Evolutionary conservation across 768 basidiomycete genomes (phyloP).

Genomic region (Clitopilus hobsonii): DNA sequence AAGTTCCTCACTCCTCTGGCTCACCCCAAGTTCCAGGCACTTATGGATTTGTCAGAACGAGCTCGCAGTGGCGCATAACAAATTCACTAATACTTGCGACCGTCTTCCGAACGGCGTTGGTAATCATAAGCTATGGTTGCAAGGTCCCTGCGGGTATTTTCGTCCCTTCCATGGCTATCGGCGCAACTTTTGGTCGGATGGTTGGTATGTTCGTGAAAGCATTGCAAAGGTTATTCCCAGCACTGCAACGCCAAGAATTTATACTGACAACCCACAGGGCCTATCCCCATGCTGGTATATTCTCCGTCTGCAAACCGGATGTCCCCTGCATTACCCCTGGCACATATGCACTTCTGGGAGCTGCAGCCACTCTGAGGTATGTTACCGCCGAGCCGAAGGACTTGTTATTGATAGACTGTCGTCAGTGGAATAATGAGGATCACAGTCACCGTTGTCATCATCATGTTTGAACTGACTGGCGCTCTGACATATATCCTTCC

Average conservation of each 20-base stretch:
- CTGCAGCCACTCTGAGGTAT: conserved; percentile 90
- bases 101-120: conserved; percentile 78
- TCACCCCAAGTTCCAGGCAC: background rate
- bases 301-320: conserved; percentile 87
- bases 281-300: conserved; percentile 80
- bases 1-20: conserved; percentile 26
- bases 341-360: conserved; percentile 96
- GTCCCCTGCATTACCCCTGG: conserved; percentile 97
- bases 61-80: conserved; percentile 91
- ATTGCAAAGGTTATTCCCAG: conserved; percentile 64
- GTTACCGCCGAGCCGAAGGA: background rate
- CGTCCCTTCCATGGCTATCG: conserved; percentile 98
- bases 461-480: conserved; percentile 99
- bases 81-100: conserved; percentile 92
- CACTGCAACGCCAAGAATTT: background rate
- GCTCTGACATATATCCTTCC: conserved; percentile 96
- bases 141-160: conserved; percentile 99
- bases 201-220: conserved; percentile 95
- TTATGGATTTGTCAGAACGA: conserved; percentile 45
- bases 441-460: conserved; percentile 96
- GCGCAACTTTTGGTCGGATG: conserved; percentile 96
- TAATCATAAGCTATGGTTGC: conserved; percentile 90
- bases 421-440: conserved; percentile 92
- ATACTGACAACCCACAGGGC: conserved; percentile 42
- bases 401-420: background rate